Evolutionary conservation across 2,329 filamentous ascomycete species (phyloP).

Genomic region (Hypoxylon sp.): DNA sequence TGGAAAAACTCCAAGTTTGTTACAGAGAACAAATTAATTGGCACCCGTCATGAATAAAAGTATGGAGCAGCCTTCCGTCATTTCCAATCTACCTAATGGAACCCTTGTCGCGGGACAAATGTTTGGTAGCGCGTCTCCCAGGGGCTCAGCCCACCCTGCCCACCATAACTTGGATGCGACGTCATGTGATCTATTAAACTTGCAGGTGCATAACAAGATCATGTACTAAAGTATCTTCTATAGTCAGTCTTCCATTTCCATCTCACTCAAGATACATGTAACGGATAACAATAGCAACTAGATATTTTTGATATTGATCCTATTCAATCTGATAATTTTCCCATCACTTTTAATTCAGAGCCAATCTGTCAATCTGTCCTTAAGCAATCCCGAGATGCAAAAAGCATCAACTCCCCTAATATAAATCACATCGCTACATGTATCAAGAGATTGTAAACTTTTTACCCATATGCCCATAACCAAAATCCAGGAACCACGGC

Average conservation of each 20-base stretch:
- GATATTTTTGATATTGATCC: background rate
- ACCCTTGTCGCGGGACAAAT: slow-evolving; percentile 26
- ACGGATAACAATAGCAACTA: background rate
- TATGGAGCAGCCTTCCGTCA: slow-evolving; percentile 33
- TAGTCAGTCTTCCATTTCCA: too few species aligned
- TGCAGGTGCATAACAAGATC: background rate
- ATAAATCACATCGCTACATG: slow-evolving; percentile 6
- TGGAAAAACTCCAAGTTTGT: background rate
- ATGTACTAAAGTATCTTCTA: slow-evolving; percentile 1
- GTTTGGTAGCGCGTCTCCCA: slow-evolving; percentile 32
- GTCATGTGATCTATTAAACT: slow-evolving; percentile 48
- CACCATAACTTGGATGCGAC: slow-evolving; percentile 43
- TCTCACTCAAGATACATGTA: background rate
- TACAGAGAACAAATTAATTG: background rate
- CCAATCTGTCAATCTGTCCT: slow-evolving; percentile 11
- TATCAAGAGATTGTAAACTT: slow-evolving; percentile 10
- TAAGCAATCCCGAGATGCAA: background rate
- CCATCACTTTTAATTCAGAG: slow-evolving; percentile 1
- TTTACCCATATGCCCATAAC: slow-evolving; percentile 15
- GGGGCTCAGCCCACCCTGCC: slow-evolving; percentile 30
- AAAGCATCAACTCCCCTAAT: slow-evolving; percentile 4
- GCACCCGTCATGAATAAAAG: background rate
- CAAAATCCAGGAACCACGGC: slow-evolving; percentile 8
- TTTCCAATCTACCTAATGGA: slow-evolving; percentile 29
- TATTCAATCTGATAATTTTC: slow-evolving; percentile 9